phyloP scores from a whole-genome alignment of 176 grass and related monocot genomes.

The Phoenix dactylifera region DNA sequence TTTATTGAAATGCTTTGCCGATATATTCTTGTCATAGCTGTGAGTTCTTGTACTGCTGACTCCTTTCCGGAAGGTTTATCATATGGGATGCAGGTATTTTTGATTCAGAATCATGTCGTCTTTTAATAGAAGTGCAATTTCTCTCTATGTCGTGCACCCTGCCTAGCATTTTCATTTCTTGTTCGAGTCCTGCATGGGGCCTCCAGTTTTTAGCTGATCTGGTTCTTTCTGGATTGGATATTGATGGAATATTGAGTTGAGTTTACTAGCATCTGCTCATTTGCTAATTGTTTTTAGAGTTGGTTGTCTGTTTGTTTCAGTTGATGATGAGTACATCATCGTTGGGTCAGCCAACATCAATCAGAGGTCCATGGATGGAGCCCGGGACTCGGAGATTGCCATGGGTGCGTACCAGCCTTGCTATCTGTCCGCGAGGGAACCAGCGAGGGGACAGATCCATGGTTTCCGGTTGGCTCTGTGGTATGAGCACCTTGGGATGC shows the following conservation, averaged over 20 bases:
- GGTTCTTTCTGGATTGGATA: background rate
- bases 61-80: no score
- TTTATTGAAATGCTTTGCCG: no score
- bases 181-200: no score
- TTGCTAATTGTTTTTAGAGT: background rate
- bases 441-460: conserved; percentile 70
- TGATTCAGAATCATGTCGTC: no score
- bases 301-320: conserved; percentile 18
- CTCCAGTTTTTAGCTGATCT: background rate
- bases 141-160: no score
- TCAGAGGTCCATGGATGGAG: conserved; percentile 83
- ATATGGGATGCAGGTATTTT: no score
- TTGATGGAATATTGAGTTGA: background rate
- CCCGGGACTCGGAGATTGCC: conserved; percentile 74
- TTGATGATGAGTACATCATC: conserved; percentile 93
- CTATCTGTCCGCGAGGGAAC: conserved; percentile 33
- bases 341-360: conserved; percentile 90
- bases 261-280: background rate
- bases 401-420: conserved; percentile 69
- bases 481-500: conserved; percentile 20
- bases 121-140: no score
- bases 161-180: no score
- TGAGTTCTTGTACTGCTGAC: no score
- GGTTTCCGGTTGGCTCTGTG: conserved; percentile 65
- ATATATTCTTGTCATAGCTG: no score